A percentile compares a stretch with the other conserved stretches of the same genome.
Evolutionary conservation across 805 yeast genomes (phyloP).

Genomic region (Saccharomycopsis synnaedendra): DNA sequence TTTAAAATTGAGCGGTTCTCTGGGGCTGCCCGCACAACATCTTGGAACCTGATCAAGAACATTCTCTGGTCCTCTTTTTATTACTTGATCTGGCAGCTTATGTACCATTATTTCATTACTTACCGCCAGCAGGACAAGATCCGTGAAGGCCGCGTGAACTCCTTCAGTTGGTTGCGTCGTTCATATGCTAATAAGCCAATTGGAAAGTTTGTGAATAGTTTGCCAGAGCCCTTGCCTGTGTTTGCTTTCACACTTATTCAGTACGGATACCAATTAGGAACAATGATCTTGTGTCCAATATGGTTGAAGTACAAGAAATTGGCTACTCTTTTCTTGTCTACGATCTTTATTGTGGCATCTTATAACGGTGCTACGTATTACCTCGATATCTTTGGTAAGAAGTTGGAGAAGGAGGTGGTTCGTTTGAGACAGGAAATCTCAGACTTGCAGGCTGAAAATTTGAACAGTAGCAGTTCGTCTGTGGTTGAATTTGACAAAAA

Average conservation of each 20-base stretch:
- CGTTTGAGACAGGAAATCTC: slow-evolving; percentile 63
- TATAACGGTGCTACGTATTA: slow-evolving; percentile 95
- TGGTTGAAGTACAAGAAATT: slow-evolving; percentile 65
- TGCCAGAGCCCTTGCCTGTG: slow-evolving; percentile 82
- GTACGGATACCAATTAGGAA: slow-evolving; percentile 71
- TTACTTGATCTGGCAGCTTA: slow-evolving; percentile 82
- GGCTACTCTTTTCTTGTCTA: slow-evolving; percentile 54
- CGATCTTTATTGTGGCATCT: slow-evolving; percentile 70
- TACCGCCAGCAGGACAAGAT: slow-evolving; percentile 69
- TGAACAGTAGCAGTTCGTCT: not conserved
- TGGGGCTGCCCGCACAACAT: slow-evolving; percentile 58
- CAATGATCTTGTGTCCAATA: slow-evolving; percentile 86
- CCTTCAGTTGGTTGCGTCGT: slow-evolving; percentile 74
- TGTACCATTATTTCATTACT: slow-evolving; percentile 88
- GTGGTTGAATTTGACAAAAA: too few species aligned
- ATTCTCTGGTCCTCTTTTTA: slow-evolving; percentile 69
- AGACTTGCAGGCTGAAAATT: slow-evolving; percentile 34
- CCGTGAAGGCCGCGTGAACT: slow-evolving; percentile 74
- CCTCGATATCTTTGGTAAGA: slow-evolving; percentile 81
- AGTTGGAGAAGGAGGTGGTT: slow-evolving; percentile 76
- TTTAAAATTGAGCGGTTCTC: slow-evolving; percentile 54
- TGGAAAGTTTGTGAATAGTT: slow-evolving; percentile 68
- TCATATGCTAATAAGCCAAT: slow-evolving; percentile 51
- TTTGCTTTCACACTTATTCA: slow-evolving; percentile 79
- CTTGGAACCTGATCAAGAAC: slow-evolving; percentile 64